Percentiles rank a stretch among this genome's conserved stretches.
phyloP scores from a whole-genome alignment of 257 asterid species.

The Rehmannia glutinosa region DNA sequence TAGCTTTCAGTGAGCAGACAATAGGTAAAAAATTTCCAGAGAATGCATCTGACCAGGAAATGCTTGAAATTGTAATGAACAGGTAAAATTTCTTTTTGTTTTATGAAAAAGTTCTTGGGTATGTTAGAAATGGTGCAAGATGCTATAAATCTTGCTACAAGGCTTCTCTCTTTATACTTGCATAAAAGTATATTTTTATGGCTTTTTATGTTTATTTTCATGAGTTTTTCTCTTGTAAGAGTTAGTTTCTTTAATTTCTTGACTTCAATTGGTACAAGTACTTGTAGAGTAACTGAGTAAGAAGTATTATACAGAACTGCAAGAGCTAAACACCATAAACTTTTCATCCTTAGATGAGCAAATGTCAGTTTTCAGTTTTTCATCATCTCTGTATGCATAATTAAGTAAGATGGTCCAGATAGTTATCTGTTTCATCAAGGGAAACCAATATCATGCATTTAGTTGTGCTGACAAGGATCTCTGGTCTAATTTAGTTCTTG shows the following conservation, averaged over 20 bases:
- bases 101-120: not conserved
- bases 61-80: constrained; percentile 93
- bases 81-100: constrained; percentile 41
- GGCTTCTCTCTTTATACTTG: constrained; percentile 9
- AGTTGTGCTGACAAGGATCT: not conserved
- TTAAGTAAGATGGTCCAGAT: not conserved
- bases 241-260: constrained; percentile 14
- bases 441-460: not conserved
- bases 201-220: not conserved
- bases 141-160: not conserved
- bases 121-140: not conserved
- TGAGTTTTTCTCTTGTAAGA: not conserved
- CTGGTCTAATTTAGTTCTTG: constrained; percentile 5
- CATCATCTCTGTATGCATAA: too few relatives aligned
- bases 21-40: constrained; percentile 63
- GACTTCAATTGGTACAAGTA: not conserved
- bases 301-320: constrained; percentile 1
- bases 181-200: not conserved
- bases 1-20: constrained; percentile 90
- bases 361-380: too few relatives aligned
- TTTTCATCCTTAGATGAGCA: not conserved
- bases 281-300: not conserved
- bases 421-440: not conserved
- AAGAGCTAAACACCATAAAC: not conserved
- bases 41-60: constrained; percentile 82